Base-by-base conservation (phyloP, 345 rosid species). In the Boechera retrofracta region DNA sequence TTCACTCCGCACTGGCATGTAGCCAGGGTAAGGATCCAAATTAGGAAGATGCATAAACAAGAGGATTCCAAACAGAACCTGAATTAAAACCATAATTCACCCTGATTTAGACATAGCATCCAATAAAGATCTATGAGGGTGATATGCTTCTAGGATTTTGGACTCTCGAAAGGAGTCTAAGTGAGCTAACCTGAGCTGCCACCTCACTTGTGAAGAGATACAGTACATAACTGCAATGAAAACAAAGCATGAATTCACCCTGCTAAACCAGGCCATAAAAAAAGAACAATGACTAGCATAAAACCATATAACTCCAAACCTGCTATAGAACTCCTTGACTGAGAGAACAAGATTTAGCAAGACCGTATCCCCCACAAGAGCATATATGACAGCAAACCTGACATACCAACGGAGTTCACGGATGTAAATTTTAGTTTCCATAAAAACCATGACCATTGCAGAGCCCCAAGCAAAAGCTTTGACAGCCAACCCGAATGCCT, bases 11-110 rank as follows among this genome's bases (percentile, higher is more conserved):
- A 87, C 64, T 48, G 89, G 89, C 60, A 89, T 86, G 82, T 92
- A 95, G 81, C 98, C 97, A 84, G 98, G 90, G 76, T 89, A 92
- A 71, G 97, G 94, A 72, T 89, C 97, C 98, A 91, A 83, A 77
- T 81, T 75, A 61, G 98, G 99, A 72, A 92, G 67, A 82, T 89
- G 84, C 68, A 88, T 80, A 75, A 93, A 80, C 80, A 92, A 73
- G 77, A 95, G 94, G 26, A 88, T 54, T 71, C 97, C 98, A 87
- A 92, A 91, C 83, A 92, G 71, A 80, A 79, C 94, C 99, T 95
- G 77, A 59, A 80, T 32, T 49, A 81, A 72, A 64, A 31, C 55
- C 49, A 65, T 69, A 36, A 47, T 44, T 48, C 61, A 74, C 66
- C 75, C 7, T 48, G 41, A 29, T 67, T 7, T 55, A 65, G 15